Evolutionary conservation across 768 basidiomycete genomes (phyloP), one percentile per base, ranked within the genome.

Genomic region (Termitomyces eurrhizus): DNA sequence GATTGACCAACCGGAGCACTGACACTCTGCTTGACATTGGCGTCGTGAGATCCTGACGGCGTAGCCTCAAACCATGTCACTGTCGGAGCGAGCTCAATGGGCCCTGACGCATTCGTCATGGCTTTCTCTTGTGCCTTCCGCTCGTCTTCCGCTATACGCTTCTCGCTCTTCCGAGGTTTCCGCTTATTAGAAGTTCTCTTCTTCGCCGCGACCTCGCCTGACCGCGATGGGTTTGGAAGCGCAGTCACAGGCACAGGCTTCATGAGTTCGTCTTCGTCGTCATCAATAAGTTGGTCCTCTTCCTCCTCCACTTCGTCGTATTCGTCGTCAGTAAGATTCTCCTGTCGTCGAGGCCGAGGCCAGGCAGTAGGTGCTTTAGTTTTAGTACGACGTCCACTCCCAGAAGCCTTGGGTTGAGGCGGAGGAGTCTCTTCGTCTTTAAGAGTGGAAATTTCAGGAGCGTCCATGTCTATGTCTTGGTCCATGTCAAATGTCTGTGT

Each of bases 231-330:
- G 32, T 68, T 61, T 6, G 72, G 60, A 26, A 72, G 70, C 29
- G 69, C 61, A 32, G 70, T 64, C 33, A 67, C 65, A 55, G 75
- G 73, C 26, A 74, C 66, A 12, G 74, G 70, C 58, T 73, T 74
- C 60, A 68, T 62, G 24, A 69, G 59, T 41, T 70, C 67, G 36
- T 73, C 73, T 42, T 75, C 72, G 52, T 88, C 72, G 53, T 88
- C 90, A 72, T 92, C 90, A 65, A 91, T 87, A 64, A 92, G 82
- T 66, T 91, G 85, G 75, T 92, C 90, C 73, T 90, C 88, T 70
- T 89, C 84, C 46, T 86, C 84, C 39, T 89, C 88, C 0, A 82
- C 82, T 36, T 89, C 87, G 8, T 83, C 86, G 12, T 82, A 82
- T 16, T 79, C 82, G 37, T 86, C 86, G 26, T 84, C 83, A 63